Evolutionary conservation across 257 asterid species (phyloP), one percentile per base, ranked within the genome.

Genomic region (Penstemon barbatus): DNA sequence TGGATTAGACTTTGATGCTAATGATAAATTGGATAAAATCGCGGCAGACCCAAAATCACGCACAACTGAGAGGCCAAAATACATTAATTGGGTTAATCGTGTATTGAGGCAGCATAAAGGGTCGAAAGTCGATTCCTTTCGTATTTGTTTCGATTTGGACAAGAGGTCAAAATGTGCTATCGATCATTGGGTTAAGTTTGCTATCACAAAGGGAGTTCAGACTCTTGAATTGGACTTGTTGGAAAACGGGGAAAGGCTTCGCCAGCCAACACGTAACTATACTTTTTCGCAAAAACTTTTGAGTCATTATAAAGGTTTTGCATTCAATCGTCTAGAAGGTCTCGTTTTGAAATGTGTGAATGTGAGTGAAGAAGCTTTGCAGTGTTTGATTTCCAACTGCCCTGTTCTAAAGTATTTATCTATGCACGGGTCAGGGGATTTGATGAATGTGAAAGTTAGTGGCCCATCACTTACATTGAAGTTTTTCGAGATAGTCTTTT

Each of bases 41-140:
- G 83, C 84, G 4, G 77, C 74, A 18, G 70, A 82, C 57, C 77
- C 79, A 6, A 77, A 62, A 65, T 40, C 66, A 1, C 68, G 61
- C 7, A 53, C 59, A 37, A 36, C 63, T 0, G 90, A 82, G 78
- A 78, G 83, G 75, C 61, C 80, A 8, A 85, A 74, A 12, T 85
- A 80, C 83, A 74, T 80, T 66, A 80, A 82, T 63, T 82, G 87
- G 87, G 90, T 82, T 64, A 85, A 85, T 69, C 86, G 83, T 19
- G 87, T 82, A 0, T 58, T 85, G 51, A 78, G 81, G 64, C 78
- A 82, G 78, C 83, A 78, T 51, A 70, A 68, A 64, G 83, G 78
- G 60, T 69, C 69, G 4, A 69, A 61, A 13, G 1, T 85, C 7
- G 77, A 74, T 51, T 57, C 62, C 7, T 46, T 85, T 43, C 76